Conservation (phyloP, 2,329 filamentous ascomycete genomes). For the Huntiella decipiens region DNA sequence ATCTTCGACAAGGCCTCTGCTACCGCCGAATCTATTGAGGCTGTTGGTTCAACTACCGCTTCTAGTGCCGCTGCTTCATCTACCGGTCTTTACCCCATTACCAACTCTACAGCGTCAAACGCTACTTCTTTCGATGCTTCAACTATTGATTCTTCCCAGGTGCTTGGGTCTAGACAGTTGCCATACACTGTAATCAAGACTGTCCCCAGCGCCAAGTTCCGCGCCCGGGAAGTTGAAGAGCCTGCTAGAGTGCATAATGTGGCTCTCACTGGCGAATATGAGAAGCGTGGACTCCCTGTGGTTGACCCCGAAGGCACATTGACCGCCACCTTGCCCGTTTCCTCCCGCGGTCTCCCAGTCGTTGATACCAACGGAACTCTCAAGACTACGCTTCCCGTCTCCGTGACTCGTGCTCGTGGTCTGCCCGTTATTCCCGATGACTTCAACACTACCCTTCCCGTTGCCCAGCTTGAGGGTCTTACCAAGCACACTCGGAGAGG, state of each 20-base stretch:
- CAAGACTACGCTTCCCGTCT: conserved; percentile 7
- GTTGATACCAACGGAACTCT: neutral
- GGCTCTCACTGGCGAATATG: too few relatives aligned
- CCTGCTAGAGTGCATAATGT: too few relatives aligned
- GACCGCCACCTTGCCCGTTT: conserved; percentile 6
- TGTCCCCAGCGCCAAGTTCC: neutral
- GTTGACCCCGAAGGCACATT: neutral
- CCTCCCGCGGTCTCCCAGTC: neutral
- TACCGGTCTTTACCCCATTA: neutral
- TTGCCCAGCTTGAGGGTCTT: neutral
- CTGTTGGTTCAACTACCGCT: neutral
- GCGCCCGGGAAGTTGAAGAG: too few relatives aligned
- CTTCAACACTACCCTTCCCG: conserved; percentile 7
- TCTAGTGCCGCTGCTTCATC: neutral
- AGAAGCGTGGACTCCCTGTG: neutral
- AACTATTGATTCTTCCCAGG: conserved; percentile 1
- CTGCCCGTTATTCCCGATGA: conserved; percentile 7
- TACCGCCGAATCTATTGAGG: neutral
- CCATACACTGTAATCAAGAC: neutral
- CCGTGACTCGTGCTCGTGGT: conserved; percentile 1
- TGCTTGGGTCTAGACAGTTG: conserved; percentile 1
- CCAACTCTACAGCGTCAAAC: neutral
- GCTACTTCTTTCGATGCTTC: conserved; percentile 1
- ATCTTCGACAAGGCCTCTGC: conserved; percentile 7
- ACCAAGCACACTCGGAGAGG: conserved; percentile 4